Conservation (phyloP, 106 monocot species). For the Xerophyta viscosa region DNA sequence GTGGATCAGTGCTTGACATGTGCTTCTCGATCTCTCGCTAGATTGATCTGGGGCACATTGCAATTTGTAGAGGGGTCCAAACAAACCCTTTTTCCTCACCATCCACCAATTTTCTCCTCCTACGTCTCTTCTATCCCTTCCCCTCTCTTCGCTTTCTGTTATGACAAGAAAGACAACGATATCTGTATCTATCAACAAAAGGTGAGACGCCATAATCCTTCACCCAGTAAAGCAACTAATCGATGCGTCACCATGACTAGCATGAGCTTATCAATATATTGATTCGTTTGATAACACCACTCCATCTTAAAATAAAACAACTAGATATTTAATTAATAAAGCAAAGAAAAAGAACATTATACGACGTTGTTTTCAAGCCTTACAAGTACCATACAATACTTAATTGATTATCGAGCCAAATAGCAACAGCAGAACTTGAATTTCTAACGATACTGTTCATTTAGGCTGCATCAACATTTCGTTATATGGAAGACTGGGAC, state of each 20-base stretch:
- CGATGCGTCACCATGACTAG: constrained; percentile 9
- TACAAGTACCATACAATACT: not conserved
- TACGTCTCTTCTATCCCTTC: too few species aligned
- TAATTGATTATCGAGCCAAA: too few species aligned
- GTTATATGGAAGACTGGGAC: constrained; percentile 19
- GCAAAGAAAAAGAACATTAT: too few species aligned
- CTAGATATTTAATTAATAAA: too few species aligned
- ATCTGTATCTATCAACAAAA: not conserved
- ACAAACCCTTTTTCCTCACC: too few species aligned
- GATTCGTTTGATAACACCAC: constrained; percentile 8
- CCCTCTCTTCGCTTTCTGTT: constrained; percentile 1
- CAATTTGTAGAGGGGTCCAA: too few species aligned
- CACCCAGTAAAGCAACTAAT: constrained; percentile 13
- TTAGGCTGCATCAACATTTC: constrained; percentile 6
- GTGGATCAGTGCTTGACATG: too few species aligned
- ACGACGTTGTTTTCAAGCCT: not conserved
- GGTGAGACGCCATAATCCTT: constrained; percentile 9
- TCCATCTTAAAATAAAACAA: constrained; percentile 27
- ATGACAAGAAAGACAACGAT: constrained; percentile 10
- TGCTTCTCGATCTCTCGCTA: too few species aligned
- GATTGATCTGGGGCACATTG: too few species aligned
- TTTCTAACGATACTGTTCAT: not conserved
- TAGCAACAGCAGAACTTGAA: not conserved
- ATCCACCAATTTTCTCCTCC: too few species aligned
- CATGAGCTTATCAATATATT: not conserved